Conservation (phyloP, 2,329 filamentous ascomycete species). For the Ceratocystiopsis minuta region DNA sequence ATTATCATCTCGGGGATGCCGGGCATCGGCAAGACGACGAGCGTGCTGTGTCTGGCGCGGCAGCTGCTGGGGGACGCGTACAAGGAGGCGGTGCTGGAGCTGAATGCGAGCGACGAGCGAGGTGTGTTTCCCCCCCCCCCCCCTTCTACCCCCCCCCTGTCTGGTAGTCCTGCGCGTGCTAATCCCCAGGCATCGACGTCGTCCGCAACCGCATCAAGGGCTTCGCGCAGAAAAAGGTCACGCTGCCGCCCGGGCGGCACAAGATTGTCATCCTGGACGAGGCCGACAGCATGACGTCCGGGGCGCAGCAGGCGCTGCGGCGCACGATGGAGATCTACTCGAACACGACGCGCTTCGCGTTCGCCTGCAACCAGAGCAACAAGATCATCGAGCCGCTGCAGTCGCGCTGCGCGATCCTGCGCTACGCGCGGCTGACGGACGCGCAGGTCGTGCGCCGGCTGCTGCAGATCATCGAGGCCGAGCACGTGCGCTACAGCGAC, state of each 20-base stretch:
- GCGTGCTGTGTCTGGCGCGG: constrained; percentile 77
- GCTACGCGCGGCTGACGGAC: constrained; percentile 84
- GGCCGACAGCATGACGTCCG: constrained; percentile 94
- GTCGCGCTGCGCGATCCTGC: constrained; percentile 86
- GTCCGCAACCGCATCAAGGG: constrained; percentile 95
- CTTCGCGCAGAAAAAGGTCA: constrained; percentile 98
- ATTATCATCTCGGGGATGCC: constrained; percentile 99
- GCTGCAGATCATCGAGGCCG: constrained; percentile 81
- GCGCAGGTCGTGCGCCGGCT: constrained; percentile 80
- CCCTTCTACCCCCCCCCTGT: too few species aligned
- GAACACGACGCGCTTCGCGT: constrained; percentile 87
- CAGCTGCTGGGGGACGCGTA: constrained; percentile 85
- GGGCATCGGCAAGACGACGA: constrained; percentile 96
- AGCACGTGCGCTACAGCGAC: constrained; percentile 78
- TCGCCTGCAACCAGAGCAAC: constrained; percentile 96
- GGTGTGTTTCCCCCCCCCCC: too few species aligned
- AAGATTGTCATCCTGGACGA: constrained; percentile 97
- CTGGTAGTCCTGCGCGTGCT: constrained; percentile 24
- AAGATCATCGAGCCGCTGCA: constrained; percentile 99
- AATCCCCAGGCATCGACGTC: constrained; percentile 64
- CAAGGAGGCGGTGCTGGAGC: constrained; percentile 90
- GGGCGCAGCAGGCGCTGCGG: constrained; percentile 84
- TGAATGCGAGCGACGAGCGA: constrained; percentile 92
- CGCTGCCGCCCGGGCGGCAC: constrained; percentile 72
- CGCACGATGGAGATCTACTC: constrained; percentile 99